A percentile compares a stretch with the other conserved stretches of the same genome.
Conservation (phyloP, 1,139 yeast genomes). For the Pichia sp. region DNA sequence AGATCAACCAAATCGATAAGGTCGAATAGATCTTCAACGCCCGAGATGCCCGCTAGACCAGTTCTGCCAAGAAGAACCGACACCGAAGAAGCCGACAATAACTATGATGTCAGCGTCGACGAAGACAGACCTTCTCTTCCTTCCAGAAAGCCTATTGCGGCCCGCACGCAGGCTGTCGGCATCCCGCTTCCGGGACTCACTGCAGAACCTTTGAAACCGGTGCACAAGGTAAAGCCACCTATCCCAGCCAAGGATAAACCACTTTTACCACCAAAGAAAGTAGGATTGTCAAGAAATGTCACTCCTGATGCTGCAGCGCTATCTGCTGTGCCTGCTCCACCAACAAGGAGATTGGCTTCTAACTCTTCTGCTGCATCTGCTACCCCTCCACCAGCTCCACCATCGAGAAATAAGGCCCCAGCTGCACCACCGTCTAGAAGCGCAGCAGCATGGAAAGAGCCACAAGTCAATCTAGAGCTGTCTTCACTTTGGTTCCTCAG, state of each 20-base stretch:
- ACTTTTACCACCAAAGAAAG: not conserved
- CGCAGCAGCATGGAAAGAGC: slow-evolving; percentile 28
- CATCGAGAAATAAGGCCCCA: slow-evolving; percentile 21
- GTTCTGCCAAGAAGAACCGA: not conserved
- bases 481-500: slow-evolving; percentile 45
- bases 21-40: slow-evolving; percentile 1
- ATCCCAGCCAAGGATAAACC: slow-evolving; percentile 10
- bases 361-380: slow-evolving; percentile 8
- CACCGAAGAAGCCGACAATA: not conserved
- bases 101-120: slow-evolving; percentile 16
- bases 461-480: slow-evolving; percentile 42
- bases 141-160: slow-evolving; percentile 3
- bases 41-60: slow-evolving; percentile 1
- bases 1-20: not conserved
- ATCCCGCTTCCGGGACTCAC: slow-evolving; percentile 15
- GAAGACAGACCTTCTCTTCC: slow-evolving; percentile 21
- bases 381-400: slow-evolving; percentile 21
- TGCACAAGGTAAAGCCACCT: slow-evolving; percentile 12
- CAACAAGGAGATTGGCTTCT: slow-evolving; percentile 9
- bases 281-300: not conserved
- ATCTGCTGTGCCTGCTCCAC: slow-evolving; percentile 14
- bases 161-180: slow-evolving; percentile 7
- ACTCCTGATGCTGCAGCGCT: slow-evolving; percentile 2
- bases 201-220: slow-evolving; percentile 4
- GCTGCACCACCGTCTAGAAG: slow-evolving; percentile 22